Conservation (phyloP, 371 early-diverging fungal genomes). For the Mucor ambiguus region DNA sequence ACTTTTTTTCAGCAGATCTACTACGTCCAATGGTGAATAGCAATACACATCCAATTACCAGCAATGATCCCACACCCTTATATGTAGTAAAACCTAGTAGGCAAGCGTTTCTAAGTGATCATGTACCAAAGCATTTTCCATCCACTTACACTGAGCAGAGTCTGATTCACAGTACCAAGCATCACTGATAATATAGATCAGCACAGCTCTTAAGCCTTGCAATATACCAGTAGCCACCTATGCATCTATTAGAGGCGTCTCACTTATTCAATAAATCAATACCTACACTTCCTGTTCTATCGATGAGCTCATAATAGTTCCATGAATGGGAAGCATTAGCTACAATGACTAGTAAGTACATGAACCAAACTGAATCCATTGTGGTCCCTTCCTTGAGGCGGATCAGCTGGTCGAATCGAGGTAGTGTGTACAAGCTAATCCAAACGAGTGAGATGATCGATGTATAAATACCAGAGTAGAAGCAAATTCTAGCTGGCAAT, state of each 20-base stretch:
- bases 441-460: conserved; percentile 44
- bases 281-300: conserved; percentile 56
- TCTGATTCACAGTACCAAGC: conserved; percentile 67
- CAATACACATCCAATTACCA: conserved; percentile 55
- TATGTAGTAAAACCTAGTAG: conserved; percentile 35
- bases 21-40: conserved; percentile 40
- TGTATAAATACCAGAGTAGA: conserved; percentile 57
- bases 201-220: conserved; percentile 72
- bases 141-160: conserved; percentile 63
- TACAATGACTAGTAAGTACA: conserved; percentile 37
- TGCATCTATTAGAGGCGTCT: conserved; percentile 61
- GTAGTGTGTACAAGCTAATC: conserved; percentile 53
- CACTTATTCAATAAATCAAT: not conserved
- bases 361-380: conserved; percentile 15
- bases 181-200: conserved; percentile 73
- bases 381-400: conserved; percentile 29
- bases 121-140: not conserved
- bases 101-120: not conserved
- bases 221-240: conserved; percentile 73
- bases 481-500: conserved; percentile 52
- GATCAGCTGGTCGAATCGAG: conserved; percentile 42
- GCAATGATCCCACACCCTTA: conserved; percentile 45
- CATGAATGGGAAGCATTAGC: conserved; percentile 47
- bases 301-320: conserved; percentile 58
- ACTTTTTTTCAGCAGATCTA: conserved; percentile 7